A percentile compares a stretch with the other conserved stretches of the same genome.
phyloP scores from a whole-genome alignment of 116 monocot species.

The Dioscorea cayenensis region DNA sequence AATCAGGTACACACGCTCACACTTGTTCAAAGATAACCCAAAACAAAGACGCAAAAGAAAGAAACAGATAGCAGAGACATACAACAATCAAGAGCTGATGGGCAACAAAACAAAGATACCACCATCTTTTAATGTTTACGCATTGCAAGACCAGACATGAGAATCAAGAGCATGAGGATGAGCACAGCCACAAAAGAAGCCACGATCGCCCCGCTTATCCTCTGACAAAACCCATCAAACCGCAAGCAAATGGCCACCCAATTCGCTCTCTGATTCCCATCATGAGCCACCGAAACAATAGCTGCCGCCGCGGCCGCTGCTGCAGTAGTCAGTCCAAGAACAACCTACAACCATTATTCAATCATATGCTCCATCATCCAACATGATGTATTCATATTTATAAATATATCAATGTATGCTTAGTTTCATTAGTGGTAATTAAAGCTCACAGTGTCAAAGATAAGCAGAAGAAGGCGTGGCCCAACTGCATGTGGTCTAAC shows the following conservation, averaged over 20 bases:
- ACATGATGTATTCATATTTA: too few species aligned
- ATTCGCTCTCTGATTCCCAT: constrained; percentile 40
- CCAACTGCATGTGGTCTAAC: constrained; percentile 31
- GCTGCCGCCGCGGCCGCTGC: constrained; percentile 46
- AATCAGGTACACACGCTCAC: too few species aligned
- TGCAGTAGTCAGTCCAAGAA: constrained; percentile 34
- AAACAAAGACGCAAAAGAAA: not conserved
- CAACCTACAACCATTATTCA: constrained; percentile 19
- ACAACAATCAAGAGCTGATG: too few species aligned
- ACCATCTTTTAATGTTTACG: constrained; percentile 7
- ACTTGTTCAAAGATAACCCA: not conserved
- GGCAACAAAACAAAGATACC: too few species aligned
- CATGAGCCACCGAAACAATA: constrained; percentile 57
- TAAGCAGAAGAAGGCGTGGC: constrained; percentile 52
- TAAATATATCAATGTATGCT: too few species aligned
- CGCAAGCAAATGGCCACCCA: constrained; percentile 67
- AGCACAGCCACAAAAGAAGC: constrained; percentile 19
- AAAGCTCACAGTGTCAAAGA: constrained; percentile 56
- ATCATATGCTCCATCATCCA: too few species aligned
- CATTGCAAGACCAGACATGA: constrained; percentile 19
- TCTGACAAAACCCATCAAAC: constrained; percentile 56
- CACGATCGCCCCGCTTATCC: constrained; percentile 30
- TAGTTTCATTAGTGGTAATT: not conserved
- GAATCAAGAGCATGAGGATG: constrained; percentile 25
- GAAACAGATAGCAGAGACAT: not conserved